Percentiles rank a stretch among this genome's conserved stretches.
phyloP scores from a whole-genome alignment of 768 basidiomycete species.

The Auricularia auricula-judae region DNA sequence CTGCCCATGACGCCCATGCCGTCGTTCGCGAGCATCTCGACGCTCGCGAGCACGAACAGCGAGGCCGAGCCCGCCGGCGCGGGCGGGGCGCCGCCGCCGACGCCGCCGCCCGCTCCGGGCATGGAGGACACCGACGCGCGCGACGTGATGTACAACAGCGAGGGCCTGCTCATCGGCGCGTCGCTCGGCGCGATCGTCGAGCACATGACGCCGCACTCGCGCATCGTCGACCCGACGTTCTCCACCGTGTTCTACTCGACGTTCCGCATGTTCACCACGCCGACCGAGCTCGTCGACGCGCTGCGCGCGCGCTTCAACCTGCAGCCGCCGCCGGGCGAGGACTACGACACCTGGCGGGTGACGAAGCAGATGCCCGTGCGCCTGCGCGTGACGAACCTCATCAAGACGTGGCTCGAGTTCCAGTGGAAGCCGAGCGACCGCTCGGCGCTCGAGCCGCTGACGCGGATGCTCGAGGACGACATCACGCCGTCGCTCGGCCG shows the following conservation, averaged over 20 bases:
- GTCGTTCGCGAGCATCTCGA: constrained; percentile 3
- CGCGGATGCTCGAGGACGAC: neutral
- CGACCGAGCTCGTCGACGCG: constrained; percentile 61
- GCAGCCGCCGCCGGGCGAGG: constrained; percentile 51
- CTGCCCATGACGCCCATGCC: constrained; percentile 27
- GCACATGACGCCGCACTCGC: constrained; percentile 93
- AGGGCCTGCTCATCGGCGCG: constrained; percentile 85
- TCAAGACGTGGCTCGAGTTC: constrained; percentile 88
- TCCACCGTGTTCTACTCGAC: constrained; percentile 89
- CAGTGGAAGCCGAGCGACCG: constrained; percentile 81
- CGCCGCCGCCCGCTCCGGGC: constrained; percentile 21
- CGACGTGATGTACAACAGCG: constrained; percentile 84
- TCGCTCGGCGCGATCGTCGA: constrained; percentile 85
- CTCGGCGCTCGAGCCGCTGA: constrained; percentile 24
- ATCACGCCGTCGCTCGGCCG: neutral
- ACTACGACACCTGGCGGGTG: constrained; percentile 69
- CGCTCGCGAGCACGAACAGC: neutral
- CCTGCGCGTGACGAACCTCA: constrained; percentile 80
- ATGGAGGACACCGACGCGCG: constrained; percentile 63
- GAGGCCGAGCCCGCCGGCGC: constrained; percentile 29
- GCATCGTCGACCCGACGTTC: constrained; percentile 79
- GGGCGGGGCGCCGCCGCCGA: constrained; percentile 39
- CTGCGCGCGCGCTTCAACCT: constrained; percentile 80
- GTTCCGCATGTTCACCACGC: constrained; percentile 83
- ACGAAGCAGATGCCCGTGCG: constrained; percentile 84